Evolutionary conservation across 495 filamentous ascomycete genomes (phyloP).

Genomic region (Penicillium dipodomyicola): DNA sequence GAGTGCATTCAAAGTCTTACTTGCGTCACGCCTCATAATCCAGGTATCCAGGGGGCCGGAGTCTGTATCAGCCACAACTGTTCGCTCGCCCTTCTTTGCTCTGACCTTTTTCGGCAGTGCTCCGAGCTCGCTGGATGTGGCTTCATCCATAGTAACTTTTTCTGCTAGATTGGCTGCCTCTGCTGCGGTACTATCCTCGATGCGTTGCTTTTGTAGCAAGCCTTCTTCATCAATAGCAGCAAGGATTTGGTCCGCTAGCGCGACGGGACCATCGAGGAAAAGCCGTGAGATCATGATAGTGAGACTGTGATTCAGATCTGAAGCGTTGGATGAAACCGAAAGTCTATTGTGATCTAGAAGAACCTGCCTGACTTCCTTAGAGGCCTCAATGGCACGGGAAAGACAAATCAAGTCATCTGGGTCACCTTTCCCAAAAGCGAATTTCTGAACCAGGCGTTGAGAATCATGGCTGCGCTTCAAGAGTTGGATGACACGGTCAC

Average conservation of each 20-base stretch:
- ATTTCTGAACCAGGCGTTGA: conserved; percentile 87
- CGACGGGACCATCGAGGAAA: conserved; percentile 62
- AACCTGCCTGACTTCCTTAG: conserved; percentile 60
- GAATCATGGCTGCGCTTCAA: conserved; percentile 79
- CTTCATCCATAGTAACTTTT: conserved; percentile 62
- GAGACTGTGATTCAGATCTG: conserved; percentile 38
- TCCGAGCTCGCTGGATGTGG: conserved; percentile 44
- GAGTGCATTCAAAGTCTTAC: conserved; percentile 57
- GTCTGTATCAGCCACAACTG: conserved; percentile 31
- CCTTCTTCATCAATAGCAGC: conserved; percentile 92
- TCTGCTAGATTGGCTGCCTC: conserved; percentile 67
- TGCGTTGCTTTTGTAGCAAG: conserved; percentile 70
- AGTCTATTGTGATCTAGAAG: conserved; percentile 29
- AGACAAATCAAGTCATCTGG: conserved; percentile 87
- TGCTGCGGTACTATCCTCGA: conserved; percentile 67
- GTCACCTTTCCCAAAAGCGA: conserved; percentile 87
- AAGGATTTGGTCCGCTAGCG: conserved; percentile 67
- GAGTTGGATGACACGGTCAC: conserved; percentile 63
- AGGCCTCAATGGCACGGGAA: conserved; percentile 76
- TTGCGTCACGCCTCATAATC: conserved; percentile 81
- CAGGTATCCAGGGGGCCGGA: conserved; percentile 58
- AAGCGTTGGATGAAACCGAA: conserved; percentile 17
- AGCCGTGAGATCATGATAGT: conserved; percentile 57
- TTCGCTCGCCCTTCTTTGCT: conserved; percentile 33
- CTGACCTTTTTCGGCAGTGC: conserved; percentile 45